A percentile compares a stretch with the other conserved stretches of the same genome.
Evolutionary conservation across 345 rosid genomes (phyloP).

Genomic region (Acer saccharum): DNA sequence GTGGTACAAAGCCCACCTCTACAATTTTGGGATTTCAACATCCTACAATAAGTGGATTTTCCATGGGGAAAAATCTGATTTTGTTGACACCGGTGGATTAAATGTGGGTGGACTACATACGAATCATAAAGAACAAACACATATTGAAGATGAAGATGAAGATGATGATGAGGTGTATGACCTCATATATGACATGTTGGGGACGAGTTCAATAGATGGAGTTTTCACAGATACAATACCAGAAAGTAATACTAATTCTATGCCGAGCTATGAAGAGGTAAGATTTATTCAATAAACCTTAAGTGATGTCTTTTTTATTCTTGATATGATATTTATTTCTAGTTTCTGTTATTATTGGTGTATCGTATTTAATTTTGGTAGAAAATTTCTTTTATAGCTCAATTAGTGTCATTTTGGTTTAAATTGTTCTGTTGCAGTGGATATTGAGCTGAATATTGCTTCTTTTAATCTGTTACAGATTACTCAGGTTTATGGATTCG

Average conservation of each 20-base stretch:
- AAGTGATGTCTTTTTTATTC: no score
- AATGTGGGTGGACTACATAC: background rate
- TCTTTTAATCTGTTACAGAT: no score
- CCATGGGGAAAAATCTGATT: background rate
- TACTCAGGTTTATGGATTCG: no score
- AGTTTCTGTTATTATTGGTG: no score
- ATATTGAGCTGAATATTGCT: no score
- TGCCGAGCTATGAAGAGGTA: background rate
- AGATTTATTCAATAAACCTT: no score
- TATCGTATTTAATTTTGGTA: no score
- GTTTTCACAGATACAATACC: no score
- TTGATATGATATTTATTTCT: no score
- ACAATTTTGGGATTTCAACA: background rate
- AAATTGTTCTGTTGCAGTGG: no score
- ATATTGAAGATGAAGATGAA: background rate
- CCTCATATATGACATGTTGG: background rate
- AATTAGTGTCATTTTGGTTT: no score
- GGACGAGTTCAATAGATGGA: background rate
- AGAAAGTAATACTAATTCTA: background rate
- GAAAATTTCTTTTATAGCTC: no score
- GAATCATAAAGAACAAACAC: background rate
- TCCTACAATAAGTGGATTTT: background rate
- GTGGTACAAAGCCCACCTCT: background rate
- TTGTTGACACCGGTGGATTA: background rate
- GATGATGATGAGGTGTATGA: background rate